Percentiles rank a stretch among this genome's conserved stretches.
These are phyloP conservation scores for Kwoniella sp. DNA, from an alignment of 768 basidiomycete genomes.

Conservation along the genomic window DNA sequence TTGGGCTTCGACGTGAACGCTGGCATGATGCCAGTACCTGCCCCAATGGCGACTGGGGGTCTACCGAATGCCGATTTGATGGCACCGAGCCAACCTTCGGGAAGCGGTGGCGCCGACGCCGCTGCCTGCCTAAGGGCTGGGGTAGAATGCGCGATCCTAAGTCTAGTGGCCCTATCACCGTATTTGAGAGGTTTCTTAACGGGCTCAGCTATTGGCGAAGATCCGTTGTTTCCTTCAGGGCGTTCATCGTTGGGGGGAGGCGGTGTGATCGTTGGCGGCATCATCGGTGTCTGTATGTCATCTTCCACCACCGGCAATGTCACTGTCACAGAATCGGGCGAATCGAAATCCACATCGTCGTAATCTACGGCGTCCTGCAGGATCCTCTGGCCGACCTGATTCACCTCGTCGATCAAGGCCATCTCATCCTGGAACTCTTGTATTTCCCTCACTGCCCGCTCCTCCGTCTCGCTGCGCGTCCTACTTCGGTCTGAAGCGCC, in stretches of 20 bases:
- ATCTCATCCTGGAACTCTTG: slow-evolving; percentile 8
- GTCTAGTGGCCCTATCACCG: slow-evolving; percentile 30
- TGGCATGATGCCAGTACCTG: no score
- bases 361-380: slow-evolving; percentile 8
- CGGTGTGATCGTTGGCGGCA: no score
- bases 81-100: slow-evolving; percentile 28
- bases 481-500: slow-evolving; percentile 1
- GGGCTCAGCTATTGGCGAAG: background rate
- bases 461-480: slow-evolving; percentile 2
- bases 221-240: background rate
- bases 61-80: slow-evolving; percentile 14
- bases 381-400: slow-evolving; percentile 12
- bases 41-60: background rate
- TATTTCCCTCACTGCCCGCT: slow-evolving; percentile 9
- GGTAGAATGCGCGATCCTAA: slow-evolving; percentile 32
- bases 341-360: slow-evolving; percentile 22
- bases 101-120: background rate
- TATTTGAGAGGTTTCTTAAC: slow-evolving; percentile 23
- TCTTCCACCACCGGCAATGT: slow-evolving; percentile 11
- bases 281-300: no score
- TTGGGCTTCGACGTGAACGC: background rate
- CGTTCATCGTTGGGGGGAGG: background rate
- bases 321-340: slow-evolving; percentile 16
- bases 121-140: slow-evolving; percentile 20
- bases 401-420: slow-evolving; percentile 4